Base-by-base conservation (phyloP, 1,139 yeast genomes). In the Sugiyamaella novakii region DNA sequence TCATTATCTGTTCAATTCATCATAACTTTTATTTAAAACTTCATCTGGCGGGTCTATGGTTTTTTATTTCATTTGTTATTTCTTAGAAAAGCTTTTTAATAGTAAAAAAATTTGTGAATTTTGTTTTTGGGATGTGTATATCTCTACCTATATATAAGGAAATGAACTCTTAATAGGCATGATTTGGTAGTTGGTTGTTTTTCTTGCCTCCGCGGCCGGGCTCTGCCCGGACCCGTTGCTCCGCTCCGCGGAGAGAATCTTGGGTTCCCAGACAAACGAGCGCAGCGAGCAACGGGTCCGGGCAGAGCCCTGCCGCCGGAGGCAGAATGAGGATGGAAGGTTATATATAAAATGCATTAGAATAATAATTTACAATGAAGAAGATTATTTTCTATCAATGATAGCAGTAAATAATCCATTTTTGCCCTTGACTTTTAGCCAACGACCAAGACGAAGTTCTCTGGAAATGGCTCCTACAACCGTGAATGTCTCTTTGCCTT, bases 401-500 rank as follows among this genome's bases (percentile, higher is more conserved):
- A 33, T 14, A n/a, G 47, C 47, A 15, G 47, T 43, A 12, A 59
- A 52, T 34, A 63, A 37, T 1, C 66, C 67, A 41, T 62, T 63
- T 38, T 59, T 55, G 24, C 66, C 65, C 33, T 58, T 57, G 19
- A 55, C 53, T 47, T 59, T 64, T 44, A 61, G 62, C 96, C 96
- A 89, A 65, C 97, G 81, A 40, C 96, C 97, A 53, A 87, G 75
- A 62, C 85, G 80, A 64, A 86, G 96, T 66, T 91, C 96, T 67
- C 89, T 87, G 48, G 92, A 79, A 12, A 86, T 73, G 42, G 87
- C 76, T 0, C 84, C 92, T 55, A 78, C 73, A 11, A 89, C 75
- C 57, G 79, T 74, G 50, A 87, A 66, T 47, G 75, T 73, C 55
- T 73, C 77, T 53, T 72, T 70, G 45, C 65, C 67, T 41, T 76